Conservation (phyloP, 345 rosid genomes). For the Eucalyptus lansdowneana region DNA sequence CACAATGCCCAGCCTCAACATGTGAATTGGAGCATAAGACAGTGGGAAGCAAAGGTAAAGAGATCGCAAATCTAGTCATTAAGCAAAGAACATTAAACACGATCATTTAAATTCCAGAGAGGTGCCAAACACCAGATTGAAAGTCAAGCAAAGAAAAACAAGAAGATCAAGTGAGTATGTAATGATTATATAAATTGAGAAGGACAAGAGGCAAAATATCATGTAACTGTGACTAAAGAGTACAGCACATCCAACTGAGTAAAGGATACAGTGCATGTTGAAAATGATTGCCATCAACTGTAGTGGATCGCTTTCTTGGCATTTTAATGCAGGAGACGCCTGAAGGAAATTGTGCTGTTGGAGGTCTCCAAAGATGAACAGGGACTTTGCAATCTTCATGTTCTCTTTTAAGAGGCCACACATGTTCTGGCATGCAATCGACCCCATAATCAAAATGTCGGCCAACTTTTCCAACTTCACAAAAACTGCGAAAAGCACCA, state of each 20-base stretch:
- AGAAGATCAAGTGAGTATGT: background rate
- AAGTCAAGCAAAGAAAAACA: background rate
- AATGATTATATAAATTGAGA: background rate
- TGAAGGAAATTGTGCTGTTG: conserved; percentile 14
- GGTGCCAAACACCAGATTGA: background rate
- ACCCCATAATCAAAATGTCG: conserved; percentile 19
- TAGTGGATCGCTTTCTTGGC: conserved; percentile 10
- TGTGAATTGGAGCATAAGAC: background rate
- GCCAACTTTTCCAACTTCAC: conserved; percentile 44
- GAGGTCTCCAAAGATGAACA: conserved; percentile 25
- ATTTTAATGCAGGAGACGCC: conserved; percentile 44
- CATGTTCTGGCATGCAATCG: conserved; percentile 25
- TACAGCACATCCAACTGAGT: background rate
- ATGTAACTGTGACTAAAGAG: background rate
- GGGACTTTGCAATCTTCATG: conserved; percentile 19
- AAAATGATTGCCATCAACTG: background rate
- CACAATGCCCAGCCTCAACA: background rate
- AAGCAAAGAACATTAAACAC: background rate
- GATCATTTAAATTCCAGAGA: background rate
- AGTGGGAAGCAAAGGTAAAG: background rate
- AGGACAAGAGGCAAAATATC: background rate
- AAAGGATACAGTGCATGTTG: conserved; percentile 62
- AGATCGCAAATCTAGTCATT: background rate
- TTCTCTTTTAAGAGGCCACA: conserved; percentile 29
- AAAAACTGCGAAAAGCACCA: conserved; percentile 48